Base-by-base conservation (phyloP, 2,329 filamentous ascomycete species). In the Sclerotinia trifoliorum region DNA sequence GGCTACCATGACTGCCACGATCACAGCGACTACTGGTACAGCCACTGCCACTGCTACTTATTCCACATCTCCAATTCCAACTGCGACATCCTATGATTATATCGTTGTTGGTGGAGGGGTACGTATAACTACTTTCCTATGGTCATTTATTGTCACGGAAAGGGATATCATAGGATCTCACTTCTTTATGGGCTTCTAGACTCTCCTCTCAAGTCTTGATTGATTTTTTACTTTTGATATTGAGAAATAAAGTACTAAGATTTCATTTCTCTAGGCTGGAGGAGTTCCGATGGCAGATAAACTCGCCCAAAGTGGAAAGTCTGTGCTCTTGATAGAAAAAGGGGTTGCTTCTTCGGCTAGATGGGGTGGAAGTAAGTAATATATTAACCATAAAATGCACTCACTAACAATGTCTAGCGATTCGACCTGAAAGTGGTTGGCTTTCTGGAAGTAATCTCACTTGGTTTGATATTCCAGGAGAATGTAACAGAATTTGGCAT, bases 401-500 rank as follows among this genome's bases (percentile, higher is more conserved):
- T 39, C 54, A 55, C 69, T 73, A 63, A 71, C 58, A 51, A 39
- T 39, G 2, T 11, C 51, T 64, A 76, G 73, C 73, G 29, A 63
- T 73, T 29, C 72, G 75, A 68, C 75, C 73, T 29, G 73, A 75
- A 61, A 85, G 80, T 46, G 82, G 88, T 1, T 92, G 90, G 90
- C 68, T 77, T 15, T 78, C 83, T 48, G 84, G 83, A 48, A 86
- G 85, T 24, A 86, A 86, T 62, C 78, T 91, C 46, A 91, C 89
- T 8, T 87, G 89, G 61, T 91, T 92, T 73, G 89, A 92, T 74
- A 85, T 91, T 6, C 89, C 89, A 0, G 88, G 88, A 66, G 84
- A 91, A 69, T 90, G 87, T 77, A 91, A 91, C 76, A 82, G 90
- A 78, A 90, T 92, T 56, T 78, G 76, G 76, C 73, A 76, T 66